phyloP scores from a whole-genome alignment of 768 basidiomycete genomes.

The Leccinum rimulosum region DNA sequence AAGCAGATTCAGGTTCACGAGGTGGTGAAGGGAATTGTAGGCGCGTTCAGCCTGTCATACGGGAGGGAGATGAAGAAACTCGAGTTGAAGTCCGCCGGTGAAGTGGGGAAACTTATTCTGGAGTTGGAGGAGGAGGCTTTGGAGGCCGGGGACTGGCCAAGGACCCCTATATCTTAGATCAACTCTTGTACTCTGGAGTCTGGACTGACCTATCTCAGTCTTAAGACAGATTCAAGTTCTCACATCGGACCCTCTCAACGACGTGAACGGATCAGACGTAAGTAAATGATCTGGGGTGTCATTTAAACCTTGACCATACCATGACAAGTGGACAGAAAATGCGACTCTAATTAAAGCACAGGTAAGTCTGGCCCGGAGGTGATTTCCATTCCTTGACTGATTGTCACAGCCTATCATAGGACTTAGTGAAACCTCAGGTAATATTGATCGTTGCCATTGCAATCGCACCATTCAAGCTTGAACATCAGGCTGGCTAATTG shows the following conservation, averaged over 20 bases:
- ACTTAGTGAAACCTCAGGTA: not conserved
- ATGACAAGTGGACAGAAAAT: not conserved
- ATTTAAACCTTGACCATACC: not conserved
- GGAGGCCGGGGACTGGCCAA: constrained; percentile 42
- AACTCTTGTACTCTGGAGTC: not conserved
- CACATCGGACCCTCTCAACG: not conserved
- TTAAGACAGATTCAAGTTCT: not conserved
- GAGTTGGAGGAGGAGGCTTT: constrained; percentile 46
- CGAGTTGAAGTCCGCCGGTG: constrained; percentile 41
- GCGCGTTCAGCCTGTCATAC: constrained; percentile 46
- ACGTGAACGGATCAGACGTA: not conserved
- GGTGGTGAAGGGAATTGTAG: constrained; percentile 52
- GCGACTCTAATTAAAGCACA: not conserved
- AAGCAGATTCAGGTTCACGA: constrained; percentile 41
- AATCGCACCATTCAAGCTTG: not conserved
- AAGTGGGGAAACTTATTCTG: constrained; percentile 47
- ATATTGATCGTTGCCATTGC: not conserved
- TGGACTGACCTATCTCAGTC: not conserved
- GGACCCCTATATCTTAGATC: constrained; percentile 9
- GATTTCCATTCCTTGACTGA: not conserved
- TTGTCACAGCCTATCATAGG: not conserved
- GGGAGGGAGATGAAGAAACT: constrained; percentile 48
- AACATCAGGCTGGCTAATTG: not conserved
- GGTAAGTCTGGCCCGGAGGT: not conserved
- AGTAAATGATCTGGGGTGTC: not conserved